A percentile compares a stretch with the other conserved stretches of the same genome.
phyloP scores from a whole-genome alignment of 495 filamentous ascomycete genomes.

The Aspergillus hancockii region DNA sequence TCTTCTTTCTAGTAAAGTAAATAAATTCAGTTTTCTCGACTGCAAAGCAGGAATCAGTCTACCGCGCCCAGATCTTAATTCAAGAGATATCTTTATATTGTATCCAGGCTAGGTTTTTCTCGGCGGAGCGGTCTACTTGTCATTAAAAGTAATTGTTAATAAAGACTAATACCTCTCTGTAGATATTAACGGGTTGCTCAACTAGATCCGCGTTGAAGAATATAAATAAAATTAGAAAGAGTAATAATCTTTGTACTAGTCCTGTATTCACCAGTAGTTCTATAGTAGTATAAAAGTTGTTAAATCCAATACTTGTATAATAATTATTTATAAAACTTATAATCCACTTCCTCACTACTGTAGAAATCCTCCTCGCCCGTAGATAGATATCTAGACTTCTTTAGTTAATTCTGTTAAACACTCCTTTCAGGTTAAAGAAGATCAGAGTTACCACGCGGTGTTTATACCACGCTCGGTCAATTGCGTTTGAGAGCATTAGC shows the following conservation, averaged over 20 bases:
- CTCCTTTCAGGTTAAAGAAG: slow-evolving; percentile 31
- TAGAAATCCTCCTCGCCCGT: slow-evolving; percentile 22
- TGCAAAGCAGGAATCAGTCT: slow-evolving; percentile 22
- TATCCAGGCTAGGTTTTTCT: slow-evolving; percentile 23
- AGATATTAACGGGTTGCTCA: slow-evolving; percentile 20
- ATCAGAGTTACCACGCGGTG: slow-evolving; percentile 23
- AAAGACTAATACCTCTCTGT: slow-evolving; percentile 25
- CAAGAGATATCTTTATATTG: slow-evolving; percentile 23
- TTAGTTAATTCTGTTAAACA: slow-evolving; percentile 31
- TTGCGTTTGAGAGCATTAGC: slow-evolving; percentile 24
- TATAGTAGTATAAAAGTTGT: slow-evolving; percentile 21
- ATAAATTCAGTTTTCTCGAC: slow-evolving; percentile 31
- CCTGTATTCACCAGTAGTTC: slow-evolving; percentile 23
- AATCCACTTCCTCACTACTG: slow-evolving; percentile 22
- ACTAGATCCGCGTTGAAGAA: slow-evolving; percentile 33
- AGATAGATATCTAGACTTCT: slow-evolving; percentile 23
- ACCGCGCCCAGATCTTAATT: slow-evolving; percentile 20
- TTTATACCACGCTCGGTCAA: slow-evolving; percentile 28
- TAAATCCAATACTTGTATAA: slow-evolving; percentile 23
- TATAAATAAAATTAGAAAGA: slow-evolving; percentile 29
- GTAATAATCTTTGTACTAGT: slow-evolving; percentile 28
- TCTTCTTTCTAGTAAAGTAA: slow-evolving; percentile 22
- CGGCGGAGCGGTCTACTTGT: slow-evolving; percentile 18
- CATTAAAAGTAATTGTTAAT: slow-evolving; percentile 29
- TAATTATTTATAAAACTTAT: slow-evolving; percentile 28